Base-by-base conservation (phyloP, 345 rosid species). In the Leavenworthia alabamica region DNA sequence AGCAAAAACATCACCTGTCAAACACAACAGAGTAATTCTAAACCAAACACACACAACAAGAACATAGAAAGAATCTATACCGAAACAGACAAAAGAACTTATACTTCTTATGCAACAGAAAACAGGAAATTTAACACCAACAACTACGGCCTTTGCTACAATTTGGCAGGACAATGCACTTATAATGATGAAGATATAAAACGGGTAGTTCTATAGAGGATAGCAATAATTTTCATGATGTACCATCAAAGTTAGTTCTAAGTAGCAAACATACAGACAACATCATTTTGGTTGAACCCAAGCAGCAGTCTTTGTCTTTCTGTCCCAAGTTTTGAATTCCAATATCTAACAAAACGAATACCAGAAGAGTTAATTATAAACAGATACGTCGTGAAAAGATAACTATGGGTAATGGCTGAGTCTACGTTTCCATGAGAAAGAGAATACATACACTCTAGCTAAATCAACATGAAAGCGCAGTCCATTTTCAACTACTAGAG, bases 261-360 rank as follows among this genome's bases (percentile, higher is more conserved):
- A 73, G 66, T 59, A 40, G 73, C 73, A 76, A 74, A 77, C 88
- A 64, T 84, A 88, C 95, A 86, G 36, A 91, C 79, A 70, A 91
- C 92, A 48, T 88, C 98, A 27, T 64, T 67, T 65, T 44, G 78
- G 35, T 80, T 75, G 66, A 91, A 86, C 56, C 76, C 78, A 48
- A 67, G 70, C 27, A 91, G 68, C 68, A 91, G 89, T 61, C 88
- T 83, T 64, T 77, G 98, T 76, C 98, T 82, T 68, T 91, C 96
- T 44, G 88, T 86, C 61, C 77, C 88, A 46, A 91, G 90, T 77
- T 89, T 86, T 8, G 98, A 88, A 75, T 83, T 91, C 98, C 98
- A 91, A 76, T 86, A 91, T 56, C 98, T 71, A 79, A 83, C 77
- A 74, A 26, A 42, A 50, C 15, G 2, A 64, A 20, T 9, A 10